These are phyloP conservation scores for Actinomucor elegans DNA, from an alignment of 371 early-diverging fungal species.

Conservation along the genomic window DNA sequence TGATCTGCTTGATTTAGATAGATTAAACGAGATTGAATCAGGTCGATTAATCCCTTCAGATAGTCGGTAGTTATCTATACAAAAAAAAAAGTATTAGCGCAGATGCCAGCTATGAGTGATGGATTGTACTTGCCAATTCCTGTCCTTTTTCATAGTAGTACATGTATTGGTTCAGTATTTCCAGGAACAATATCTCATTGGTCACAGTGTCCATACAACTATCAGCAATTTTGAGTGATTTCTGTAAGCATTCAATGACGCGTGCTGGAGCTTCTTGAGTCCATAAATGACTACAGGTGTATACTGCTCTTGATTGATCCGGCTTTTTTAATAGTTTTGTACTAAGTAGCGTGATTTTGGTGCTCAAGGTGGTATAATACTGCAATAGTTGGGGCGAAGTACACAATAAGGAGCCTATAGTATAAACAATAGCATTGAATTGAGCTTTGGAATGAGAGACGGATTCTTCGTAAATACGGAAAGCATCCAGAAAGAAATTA, in stretches of 20 bases:
- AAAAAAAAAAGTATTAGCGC: not conserved
- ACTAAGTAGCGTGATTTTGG: conserved; percentile 84
- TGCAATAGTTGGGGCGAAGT: conserved; percentile 21
- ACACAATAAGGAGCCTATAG: conserved; percentile 71
- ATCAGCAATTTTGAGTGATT: conserved; percentile 91
- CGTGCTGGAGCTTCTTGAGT: conserved; percentile 23
- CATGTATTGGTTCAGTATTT: conserved; percentile 87
- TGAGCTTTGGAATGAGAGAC: conserved; percentile 89
- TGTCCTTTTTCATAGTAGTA: conserved; percentile 88
- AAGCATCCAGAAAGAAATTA: conserved; percentile 93
- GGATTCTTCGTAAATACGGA: conserved; percentile 90
- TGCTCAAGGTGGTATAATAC: conserved; percentile 85
- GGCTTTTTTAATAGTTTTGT: conserved; percentile 85
- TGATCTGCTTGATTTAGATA: conserved; percentile 69
- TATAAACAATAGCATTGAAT: conserved; percentile 77
- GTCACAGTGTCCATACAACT: conserved; percentile 86
- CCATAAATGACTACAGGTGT: conserved; percentile 85
- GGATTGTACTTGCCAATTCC: conserved; percentile 50
- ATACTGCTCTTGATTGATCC: conserved; percentile 88
- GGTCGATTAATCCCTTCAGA: conserved; percentile 86
- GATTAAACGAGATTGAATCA: conserved; percentile 75
- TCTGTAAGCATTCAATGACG: conserved; percentile 86
- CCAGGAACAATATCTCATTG: conserved; percentile 87
- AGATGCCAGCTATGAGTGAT: not conserved
- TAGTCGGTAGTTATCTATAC: conserved; percentile 73